phyloP scores from a whole-genome alignment of 139 green algal species.

The Bryopsis sp. region DNA sequence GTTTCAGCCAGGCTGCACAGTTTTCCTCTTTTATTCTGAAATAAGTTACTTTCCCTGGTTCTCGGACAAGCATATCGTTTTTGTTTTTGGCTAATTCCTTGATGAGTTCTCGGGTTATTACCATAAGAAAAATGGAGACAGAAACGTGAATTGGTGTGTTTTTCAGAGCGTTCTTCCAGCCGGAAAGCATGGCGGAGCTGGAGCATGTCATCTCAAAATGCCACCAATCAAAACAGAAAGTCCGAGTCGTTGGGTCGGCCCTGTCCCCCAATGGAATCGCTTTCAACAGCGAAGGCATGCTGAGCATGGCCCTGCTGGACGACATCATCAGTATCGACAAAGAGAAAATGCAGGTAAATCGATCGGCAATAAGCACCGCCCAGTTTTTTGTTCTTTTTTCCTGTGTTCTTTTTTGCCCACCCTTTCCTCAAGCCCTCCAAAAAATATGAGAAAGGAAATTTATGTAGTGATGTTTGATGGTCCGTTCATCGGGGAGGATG shows the following conservation, averaged over 20 bases:
- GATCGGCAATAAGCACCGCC: not conserved
- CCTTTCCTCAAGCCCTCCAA: too few species aligned
- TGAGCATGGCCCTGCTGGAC: slow-evolving; percentile 86
- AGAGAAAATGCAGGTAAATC: slow-evolving; percentile 37
- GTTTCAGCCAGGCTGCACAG: too few species aligned
- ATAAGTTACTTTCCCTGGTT: too few species aligned
- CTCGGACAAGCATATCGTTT: too few species aligned
- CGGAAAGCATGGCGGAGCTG: slow-evolving; percentile 76
- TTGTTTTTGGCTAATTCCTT: slow-evolving; percentile 3
- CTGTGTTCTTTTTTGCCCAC: too few species aligned
- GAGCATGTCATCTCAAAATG: slow-evolving; percentile 57
- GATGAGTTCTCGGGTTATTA: not conserved
- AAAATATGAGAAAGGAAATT: too few species aligned
- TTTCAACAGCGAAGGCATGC: slow-evolving; percentile 63
- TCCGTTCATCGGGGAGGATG: too few species aligned
- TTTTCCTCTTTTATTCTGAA: too few species aligned
- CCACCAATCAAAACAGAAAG: slow-evolving; percentile 39
- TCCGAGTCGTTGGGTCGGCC: slow-evolving; percentile 72
- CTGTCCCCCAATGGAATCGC: slow-evolving; percentile 87
- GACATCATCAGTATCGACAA: slow-evolving; percentile 70
- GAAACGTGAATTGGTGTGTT: not conserved
- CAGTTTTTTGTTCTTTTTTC: slow-evolving; percentile 5
- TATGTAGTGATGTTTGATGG: too few species aligned
- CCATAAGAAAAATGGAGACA: not conserved
- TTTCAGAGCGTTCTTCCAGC: slow-evolving; percentile 56